Conservation (phyloP, 345 rosid species). For the Bruguiera gymnorhiza region DNA sequence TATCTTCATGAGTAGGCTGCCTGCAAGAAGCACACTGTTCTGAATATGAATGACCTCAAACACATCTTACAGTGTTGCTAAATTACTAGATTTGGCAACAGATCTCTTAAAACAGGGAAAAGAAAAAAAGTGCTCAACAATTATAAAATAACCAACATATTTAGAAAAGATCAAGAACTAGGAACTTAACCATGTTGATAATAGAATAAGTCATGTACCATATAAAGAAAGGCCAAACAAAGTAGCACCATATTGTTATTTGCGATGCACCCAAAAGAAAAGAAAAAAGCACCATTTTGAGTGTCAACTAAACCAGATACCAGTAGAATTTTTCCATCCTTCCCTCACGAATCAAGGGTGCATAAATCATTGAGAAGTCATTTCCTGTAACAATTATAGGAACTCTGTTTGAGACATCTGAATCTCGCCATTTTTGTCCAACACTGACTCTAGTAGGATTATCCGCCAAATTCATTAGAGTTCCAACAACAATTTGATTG, state of each 20-base stretch:
- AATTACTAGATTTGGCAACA: background rate
- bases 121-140: background rate
- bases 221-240: too few species aligned
- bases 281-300: background rate
- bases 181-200: too few species aligned
- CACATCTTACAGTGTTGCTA: background rate
- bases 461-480: conserved; percentile 86
- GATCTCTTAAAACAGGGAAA: background rate
- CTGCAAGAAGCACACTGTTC: conserved; percentile 39
- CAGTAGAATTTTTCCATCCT: conserved; percentile 97
- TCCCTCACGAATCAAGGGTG: conserved; percentile 98
- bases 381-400: conserved; percentile 92
- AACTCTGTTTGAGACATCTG: conserved; percentile 70
- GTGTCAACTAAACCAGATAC: conserved; percentile 32
- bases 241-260: background rate
- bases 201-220: too few species aligned
- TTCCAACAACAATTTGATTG: conserved; percentile 91
- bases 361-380: conserved; percentile 80
- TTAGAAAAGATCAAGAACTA: too few species aligned
- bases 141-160: too few species aligned
- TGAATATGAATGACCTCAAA: conserved; percentile 18
- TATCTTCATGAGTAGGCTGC: conserved; percentile 89
- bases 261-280: too few species aligned
- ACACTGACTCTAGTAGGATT: conserved; percentile 93
- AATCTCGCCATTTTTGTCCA: conserved; percentile 95